Evolutionary conservation across 2,329 filamentous ascomycete genomes (phyloP).

Genomic region (Coniochaeta hoffmannii): DNA sequence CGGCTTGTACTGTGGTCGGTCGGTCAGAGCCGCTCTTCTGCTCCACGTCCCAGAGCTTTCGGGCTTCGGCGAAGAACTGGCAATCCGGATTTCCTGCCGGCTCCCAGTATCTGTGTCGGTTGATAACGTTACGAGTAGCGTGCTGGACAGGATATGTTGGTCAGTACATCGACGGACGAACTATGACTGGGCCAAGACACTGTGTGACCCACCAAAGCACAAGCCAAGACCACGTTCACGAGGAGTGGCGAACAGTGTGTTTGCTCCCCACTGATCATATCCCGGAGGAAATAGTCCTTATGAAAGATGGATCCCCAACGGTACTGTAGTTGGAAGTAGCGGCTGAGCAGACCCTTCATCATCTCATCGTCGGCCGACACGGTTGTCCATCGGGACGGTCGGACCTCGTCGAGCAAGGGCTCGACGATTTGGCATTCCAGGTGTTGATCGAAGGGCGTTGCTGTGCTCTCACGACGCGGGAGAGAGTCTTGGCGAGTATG

Average conservation of each 20-base stretch:
- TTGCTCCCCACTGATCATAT: conserved; percentile 20
- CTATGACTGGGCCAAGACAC: conserved; percentile 8
- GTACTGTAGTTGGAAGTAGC: conserved; percentile 48
- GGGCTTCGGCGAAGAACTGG: conserved; percentile 27
- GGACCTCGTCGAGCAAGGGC: conserved; percentile 20
- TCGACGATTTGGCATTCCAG: conserved; percentile 18
- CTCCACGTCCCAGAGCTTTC: conserved; percentile 12
- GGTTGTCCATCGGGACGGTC: conserved; percentile 27
- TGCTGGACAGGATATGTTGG: conserved; percentile 12
- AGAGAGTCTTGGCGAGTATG: conserved; percentile 7
- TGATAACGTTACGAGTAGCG: conserved; percentile 16
- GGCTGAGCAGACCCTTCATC: conserved; percentile 53
- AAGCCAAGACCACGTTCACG: conserved; percentile 26
- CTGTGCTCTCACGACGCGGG: conserved; percentile 25
- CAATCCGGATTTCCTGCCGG: conserved; percentile 22
- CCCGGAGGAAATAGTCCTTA: conserved; percentile 31
- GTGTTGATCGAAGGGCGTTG: conserved; percentile 10
- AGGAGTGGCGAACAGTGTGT: conserved; percentile 32
- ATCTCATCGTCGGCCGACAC: conserved; percentile 26
- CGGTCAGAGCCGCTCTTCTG: conserved; percentile 5
- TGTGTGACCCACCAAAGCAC: conserved; percentile 23
- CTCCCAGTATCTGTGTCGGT: conserved; percentile 25
- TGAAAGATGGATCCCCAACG: conserved; percentile 26
- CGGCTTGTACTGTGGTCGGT: conserved; percentile 26
- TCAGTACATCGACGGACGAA: neutral